Base-by-base conservation (phyloP, 345 rosid genomes). In the Mallotus nudiflorus region DNA sequence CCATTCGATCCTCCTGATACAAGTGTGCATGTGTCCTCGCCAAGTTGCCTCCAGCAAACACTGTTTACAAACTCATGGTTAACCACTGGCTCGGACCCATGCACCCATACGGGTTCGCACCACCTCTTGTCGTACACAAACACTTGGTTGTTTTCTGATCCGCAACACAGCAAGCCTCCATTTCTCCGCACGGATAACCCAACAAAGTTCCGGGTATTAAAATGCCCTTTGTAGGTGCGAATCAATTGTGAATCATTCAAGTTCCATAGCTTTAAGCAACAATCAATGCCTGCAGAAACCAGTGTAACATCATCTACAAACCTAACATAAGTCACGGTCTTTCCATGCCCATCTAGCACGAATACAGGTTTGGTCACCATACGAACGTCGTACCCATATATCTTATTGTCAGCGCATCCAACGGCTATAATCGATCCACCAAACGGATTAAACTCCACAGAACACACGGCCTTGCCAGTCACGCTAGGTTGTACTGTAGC, bases 1-100 rank as follows among this genome's bases (percentile, higher is more conserved):
- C 98, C 98, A 73, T 89, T 84, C 1, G 98, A 93, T 25, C 96
- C 98, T 19, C 97, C 97, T 0, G 96, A 89, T 9, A 89, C 83
- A 4, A 93, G 85, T 6, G 84, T 81, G 76, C 94, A 88, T 58
- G 64, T 62, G 2, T 91, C 94, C n/a, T 81, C 91, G 4, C 55
- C 82, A 13, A 67, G 85, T 85, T 86, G 97, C 72, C 87, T 86
- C 96, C 90, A 91, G 68, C 91, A 86, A 69, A 93, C 96, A 60
- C 98, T 85, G 57, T 90, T 93, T 14, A 91, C 90, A 40, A 91
- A 86, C 75, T 84, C 83, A 7, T 58, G 24, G 6, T 66, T 81
- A 6, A 64, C 79, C 66, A 9, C 4, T 33, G 85, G 79, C 50
- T 84, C 78, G 62, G 84, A 85, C 65, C 82, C 85, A 31, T 72